These are phyloP conservation scores for Diaporthe velutina DNA, from an alignment of 2,329 filamentous ascomycete genomes.

Conservation along the genomic window DNA sequence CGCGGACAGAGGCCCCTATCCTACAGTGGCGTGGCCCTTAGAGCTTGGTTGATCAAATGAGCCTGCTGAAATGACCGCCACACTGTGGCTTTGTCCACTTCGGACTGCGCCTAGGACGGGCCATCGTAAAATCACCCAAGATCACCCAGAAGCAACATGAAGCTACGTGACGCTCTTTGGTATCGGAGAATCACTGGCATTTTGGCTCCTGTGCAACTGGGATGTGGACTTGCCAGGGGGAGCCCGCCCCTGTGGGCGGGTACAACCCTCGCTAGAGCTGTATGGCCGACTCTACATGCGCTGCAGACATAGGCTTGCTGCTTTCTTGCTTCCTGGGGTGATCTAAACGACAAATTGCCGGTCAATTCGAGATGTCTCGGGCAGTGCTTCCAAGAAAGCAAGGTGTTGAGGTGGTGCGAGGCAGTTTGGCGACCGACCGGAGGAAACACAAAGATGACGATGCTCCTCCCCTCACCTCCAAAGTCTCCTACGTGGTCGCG, in stretches of 20 bases:
- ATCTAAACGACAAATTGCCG: too few species aligned
- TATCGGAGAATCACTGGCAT: background rate
- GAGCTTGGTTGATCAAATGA: background rate
- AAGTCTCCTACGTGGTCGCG: too few species aligned
- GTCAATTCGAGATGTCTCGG: background rate
- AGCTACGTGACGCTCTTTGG: background rate
- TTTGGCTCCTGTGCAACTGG: background rate
- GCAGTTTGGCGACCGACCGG: background rate
- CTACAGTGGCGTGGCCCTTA: background rate
- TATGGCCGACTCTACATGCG: background rate
- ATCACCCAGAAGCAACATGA: too few species aligned
- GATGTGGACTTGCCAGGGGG: background rate
- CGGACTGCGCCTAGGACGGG: background rate
- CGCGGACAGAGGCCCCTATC: background rate
- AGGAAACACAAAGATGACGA: background rate
- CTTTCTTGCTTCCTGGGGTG: background rate
- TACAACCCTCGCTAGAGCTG: too few species aligned
- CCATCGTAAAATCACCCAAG: background rate
- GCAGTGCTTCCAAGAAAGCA: background rate
- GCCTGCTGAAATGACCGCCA: background rate
- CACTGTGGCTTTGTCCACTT: background rate
- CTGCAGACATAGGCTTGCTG: background rate
- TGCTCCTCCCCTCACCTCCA: background rate
- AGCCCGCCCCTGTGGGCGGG: background rate
- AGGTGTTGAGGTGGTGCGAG: background rate